Conservation (phyloP, 306 rosid genomes). For the Urtica urens region DNA sequence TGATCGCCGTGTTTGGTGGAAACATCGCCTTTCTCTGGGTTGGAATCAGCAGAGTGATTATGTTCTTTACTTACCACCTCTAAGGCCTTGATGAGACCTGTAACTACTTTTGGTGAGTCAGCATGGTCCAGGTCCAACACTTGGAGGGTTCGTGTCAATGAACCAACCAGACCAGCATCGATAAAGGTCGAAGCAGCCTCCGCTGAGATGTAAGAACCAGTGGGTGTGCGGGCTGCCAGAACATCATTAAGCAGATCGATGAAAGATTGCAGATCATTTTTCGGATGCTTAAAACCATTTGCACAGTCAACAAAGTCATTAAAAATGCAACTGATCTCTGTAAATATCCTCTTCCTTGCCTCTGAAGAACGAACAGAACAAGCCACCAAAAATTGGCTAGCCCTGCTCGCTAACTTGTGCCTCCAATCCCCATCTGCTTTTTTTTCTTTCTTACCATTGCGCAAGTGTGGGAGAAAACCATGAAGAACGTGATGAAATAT, state of each 20-base stretch:
- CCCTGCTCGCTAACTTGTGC: slow-evolving; percentile 90
- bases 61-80: slow-evolving; percentile 87
- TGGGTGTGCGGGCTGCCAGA: slow-evolving; percentile 76
- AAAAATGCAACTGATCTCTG: slow-evolving; percentile 53
- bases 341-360: slow-evolving; percentile 81
- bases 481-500: slow-evolving; percentile 75
- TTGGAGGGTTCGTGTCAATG: slow-evolving; percentile 56
- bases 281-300: slow-evolving; percentile 45
- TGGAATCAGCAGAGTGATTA: slow-evolving; percentile 54
- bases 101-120: slow-evolving; percentile 83
- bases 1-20: slow-evolving; percentile 50
- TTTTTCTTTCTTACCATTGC: slow-evolving; percentile 71
- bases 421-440: slow-evolving; percentile 86
- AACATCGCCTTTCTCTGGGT: slow-evolving; percentile 53
- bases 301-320: slow-evolving; percentile 66
- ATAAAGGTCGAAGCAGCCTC: slow-evolving; percentile 85
- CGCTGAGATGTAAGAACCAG: slow-evolving; percentile 70
- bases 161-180: slow-evolving; percentile 70
- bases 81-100: slow-evolving; percentile 73
- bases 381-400: slow-evolving; percentile 83
- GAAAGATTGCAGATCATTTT: slow-evolving; percentile 58
- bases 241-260: slow-evolving; percentile 81
- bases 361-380: slow-evolving; percentile 89
- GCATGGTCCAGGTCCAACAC: slow-evolving; percentile 85
- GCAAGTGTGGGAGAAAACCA: slow-evolving; percentile 55